Base-by-base conservation (phyloP, 441 rosid genomes). In the Populus hybrid region DNA sequence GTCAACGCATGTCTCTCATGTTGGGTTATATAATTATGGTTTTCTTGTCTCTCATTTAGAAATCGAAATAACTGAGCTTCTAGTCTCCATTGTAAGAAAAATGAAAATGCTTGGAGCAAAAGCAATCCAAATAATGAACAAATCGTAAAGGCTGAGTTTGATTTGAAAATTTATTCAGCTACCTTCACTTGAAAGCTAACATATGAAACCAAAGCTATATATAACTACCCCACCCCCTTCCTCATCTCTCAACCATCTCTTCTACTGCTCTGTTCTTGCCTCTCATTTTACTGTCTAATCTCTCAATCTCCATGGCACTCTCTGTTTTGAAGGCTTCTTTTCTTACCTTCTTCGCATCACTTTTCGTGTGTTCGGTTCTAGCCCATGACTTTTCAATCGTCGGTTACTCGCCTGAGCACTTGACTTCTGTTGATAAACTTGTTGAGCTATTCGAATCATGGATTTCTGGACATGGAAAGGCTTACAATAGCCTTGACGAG, bases 401-500 rank as follows among this genome's bases (percentile, higher is more conserved):
- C 2, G 95, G 92, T 20, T 91, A 89, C 67, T 79, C 91, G 10
- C 88, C 87, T 0, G 88, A 89, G 32, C 87, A 93, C 78, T 73
- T 91, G 74, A 84, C 86, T 24, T 91, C 92, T 81, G 85, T 80
- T 35, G 88, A 85, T 72, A 88, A 77, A 84, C 93, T 90, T 70
- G 71, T 85, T 6, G 89, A 89, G 73, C 89, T 91, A 59, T 91
- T 91, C 10, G 93, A 93, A 34, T 79, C 86, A 21, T 91, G 95
- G 97, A 85, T 88, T 80, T 84, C 86, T 0, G 84, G 84, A 57
- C 89, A 87, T 53, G 91, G 84, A 72, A 93, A 87, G 82, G 82
- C 81, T 12, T 93, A 90, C 38, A 82, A 88, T 24, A 84, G 82
- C 70, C 77, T 89, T 36, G 94, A 93, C 71, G 95, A 91, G 81